Percentiles rank a stretch among this genome's conserved stretches.
phyloP scores from a whole-genome alignment of 1,284 basidiomycete species.

The Coniferiporia weirii region DNA sequence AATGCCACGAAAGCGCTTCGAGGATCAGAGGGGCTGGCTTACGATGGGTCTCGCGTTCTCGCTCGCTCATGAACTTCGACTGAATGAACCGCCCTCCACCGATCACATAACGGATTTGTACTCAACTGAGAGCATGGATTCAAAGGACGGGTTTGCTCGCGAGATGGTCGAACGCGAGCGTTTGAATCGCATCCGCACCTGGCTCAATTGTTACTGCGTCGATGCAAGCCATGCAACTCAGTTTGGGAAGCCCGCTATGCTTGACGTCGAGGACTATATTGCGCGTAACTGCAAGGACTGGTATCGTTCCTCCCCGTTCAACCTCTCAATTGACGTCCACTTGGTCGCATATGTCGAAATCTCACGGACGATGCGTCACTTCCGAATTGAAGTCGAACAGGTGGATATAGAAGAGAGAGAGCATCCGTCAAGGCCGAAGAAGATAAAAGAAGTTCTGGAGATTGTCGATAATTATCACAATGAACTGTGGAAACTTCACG shows the following conservation, averaged over 20 bases:
- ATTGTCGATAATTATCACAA: constrained; percentile 33
- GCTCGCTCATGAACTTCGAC: constrained; percentile 46
- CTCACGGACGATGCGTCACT: constrained; percentile 43
- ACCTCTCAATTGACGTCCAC: constrained; percentile 47
- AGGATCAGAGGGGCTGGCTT: constrained; percentile 53
- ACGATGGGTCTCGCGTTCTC: constrained; percentile 55
- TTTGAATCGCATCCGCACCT: constrained; percentile 54
- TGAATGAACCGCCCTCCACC: constrained; percentile 40
- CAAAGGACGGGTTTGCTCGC: background rate
- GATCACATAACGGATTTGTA: constrained; percentile 21
- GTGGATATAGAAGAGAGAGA: constrained; percentile 29
- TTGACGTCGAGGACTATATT: constrained; percentile 52
- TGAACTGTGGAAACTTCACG: constrained; percentile 31
- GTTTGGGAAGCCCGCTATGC: constrained; percentile 61
- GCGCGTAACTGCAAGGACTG: constrained; percentile 48
- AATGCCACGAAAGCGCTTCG: constrained; percentile 49
- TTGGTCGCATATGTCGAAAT: constrained; percentile 49
- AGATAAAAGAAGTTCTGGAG: constrained; percentile 7
- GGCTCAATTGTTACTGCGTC: constrained; percentile 62
- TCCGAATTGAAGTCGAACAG: constrained; percentile 30
- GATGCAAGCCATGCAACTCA: constrained; percentile 61
- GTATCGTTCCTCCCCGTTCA: constrained; percentile 42
- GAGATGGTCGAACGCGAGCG: constrained; percentile 32
- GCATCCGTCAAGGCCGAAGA: constrained; percentile 22
- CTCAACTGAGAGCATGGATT: background rate